These are phyloP conservation scores for Hypoxylon sp. DNA, from an alignment of 2,329 filamentous ascomycete genomes.

Conservation along the genomic window DNA sequence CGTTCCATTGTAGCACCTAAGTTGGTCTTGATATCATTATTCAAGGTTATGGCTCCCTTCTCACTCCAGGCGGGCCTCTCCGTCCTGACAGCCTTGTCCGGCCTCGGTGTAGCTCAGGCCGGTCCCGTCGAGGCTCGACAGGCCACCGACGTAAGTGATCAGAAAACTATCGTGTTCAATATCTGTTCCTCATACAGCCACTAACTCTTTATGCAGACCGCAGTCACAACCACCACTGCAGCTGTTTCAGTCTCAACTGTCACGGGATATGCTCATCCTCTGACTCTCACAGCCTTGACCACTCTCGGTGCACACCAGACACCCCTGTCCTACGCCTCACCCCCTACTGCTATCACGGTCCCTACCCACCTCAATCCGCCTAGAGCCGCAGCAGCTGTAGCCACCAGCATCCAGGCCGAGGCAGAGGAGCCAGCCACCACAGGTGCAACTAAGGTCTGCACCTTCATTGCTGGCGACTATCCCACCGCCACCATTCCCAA, in stretches of 20 bases:
- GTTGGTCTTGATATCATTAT: conserved; percentile 8
- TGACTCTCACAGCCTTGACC: conserved; percentile 46
- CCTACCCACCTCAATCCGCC: conserved; percentile 25
- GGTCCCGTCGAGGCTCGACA: conserved; percentile 33
- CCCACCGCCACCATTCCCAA: conserved; percentile 49
- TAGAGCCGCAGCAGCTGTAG: conserved; percentile 49
- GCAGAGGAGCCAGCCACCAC: neutral
- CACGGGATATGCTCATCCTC: conserved; percentile 49
- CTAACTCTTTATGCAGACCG: conserved; percentile 32
- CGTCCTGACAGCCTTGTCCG: conserved; percentile 14
- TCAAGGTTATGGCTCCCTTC: conserved; percentile 22
- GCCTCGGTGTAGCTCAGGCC: conserved; percentile 24
- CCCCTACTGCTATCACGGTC: conserved; percentile 48
- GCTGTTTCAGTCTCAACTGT: conserved; percentile 43
- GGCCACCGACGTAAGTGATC: conserved; percentile 23
- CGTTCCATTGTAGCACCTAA: conserved; percentile 1
- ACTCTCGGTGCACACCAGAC: conserved; percentile 43
- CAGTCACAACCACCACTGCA: conserved; percentile 14
- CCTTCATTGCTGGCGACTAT: conserved; percentile 45
- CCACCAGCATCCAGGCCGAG: conserved; percentile 10
- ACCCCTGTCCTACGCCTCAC: conserved; percentile 46
- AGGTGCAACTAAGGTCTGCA: conserved; percentile 39
- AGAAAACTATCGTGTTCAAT: neutral
- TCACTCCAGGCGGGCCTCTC: conserved; percentile 16
- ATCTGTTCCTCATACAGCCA: conserved; percentile 1